Base-by-base conservation (phyloP, 176 grass and related monocot genomes). In the Zoysia japonica region DNA sequence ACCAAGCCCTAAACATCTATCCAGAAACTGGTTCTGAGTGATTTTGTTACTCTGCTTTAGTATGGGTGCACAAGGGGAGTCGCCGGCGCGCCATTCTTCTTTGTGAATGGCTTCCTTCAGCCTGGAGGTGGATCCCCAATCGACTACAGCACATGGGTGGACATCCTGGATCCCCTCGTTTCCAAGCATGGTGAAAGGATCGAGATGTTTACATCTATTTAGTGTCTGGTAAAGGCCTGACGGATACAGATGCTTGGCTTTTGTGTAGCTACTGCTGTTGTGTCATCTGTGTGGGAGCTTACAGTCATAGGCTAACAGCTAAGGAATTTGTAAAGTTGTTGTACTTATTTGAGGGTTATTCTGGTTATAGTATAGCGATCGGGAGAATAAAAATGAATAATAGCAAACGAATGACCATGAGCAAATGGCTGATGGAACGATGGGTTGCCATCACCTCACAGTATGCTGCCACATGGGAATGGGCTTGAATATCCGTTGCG, bases 11-110 rank as follows among this genome's bases (percentile, higher is more conserved):
- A 47, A 59, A 19, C 6, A 19, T 10, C 0, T 35, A 61, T 61
- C 19, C 19, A 28, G n/a, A 14, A 52, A 85, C 61, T 17, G 19
- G 16, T 0, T 76, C 39, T 67, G 0, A 76, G 11, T 15, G 6
- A 6, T 38, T 38, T 59, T 38, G 47, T 79, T 38, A 4, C 67
- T 57, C 17, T 88, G 9, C 15, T 49, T 11, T 75, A 98, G 96
- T 98, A 98, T 28, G 96, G 96, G 67, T 92, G 96, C 82, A 85
- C 88, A n/a, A 81, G 90, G 72, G 96, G 92, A 10, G 96, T 98
- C 5, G 53, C 49, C 3, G 90, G 90, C 20, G 92, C 92, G 2
- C 95, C 92, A 0, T 98, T 87, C 86, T 98, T 98, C 78, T 98
- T 90, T 53, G 92, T 98, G 50, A 98, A 98, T 57, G 95, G 95